Evolutionary conservation across 495 filamentous ascomycete genomes (phyloP), one percentile per base, ranked within the genome.

Genomic region (Copromyces sp.): DNA sequence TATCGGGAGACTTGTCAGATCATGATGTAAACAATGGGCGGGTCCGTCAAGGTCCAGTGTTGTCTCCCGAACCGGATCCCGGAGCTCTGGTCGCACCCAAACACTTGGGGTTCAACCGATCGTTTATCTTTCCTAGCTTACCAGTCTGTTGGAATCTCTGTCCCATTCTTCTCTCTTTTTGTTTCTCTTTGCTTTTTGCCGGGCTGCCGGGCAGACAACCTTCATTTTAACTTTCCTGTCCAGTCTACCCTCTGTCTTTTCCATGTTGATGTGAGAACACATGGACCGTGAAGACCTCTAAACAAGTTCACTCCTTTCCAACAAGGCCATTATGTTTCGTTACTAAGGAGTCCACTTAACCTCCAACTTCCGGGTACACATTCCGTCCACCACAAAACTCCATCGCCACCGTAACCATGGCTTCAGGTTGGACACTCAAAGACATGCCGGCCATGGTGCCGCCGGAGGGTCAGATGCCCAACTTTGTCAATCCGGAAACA

Each of bases 381-480:
- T 65, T 16, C 38, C 24, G 39, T 70, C 44, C 39, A 69, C 53
- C 71, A 44, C 16, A 24, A 9, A 40, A 16, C 7, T 2, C 7
- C 53, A 65, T 65, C 32, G 29, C 53, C 53, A 65, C 53, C 53
- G 53, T 65, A 65, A 37, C 53, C 53, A 65, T 65, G 53, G 53
- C 53, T 17, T 24, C 24, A 17, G 29, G 29, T 65, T 65, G 53
- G 53, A 65, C 53, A 69, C 32, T 77, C 68, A 5, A 68, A 17
- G 35, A 71, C 72, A 71, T 77, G 65, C 65, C 79, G 72, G 74
- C 75, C 39, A 76, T 79, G 76, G 7, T 39, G n/a, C 77, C 77
- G 12, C 77, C 77, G n/a, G 70, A 73, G 17, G 77, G 77, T 16
- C 40, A 59, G 12, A 39, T 24, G 17, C 40, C 74, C 16, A 77